Conservation (phyloP, 2,329 filamentous ascomycete species). For the Boeremia lycopersici region DNA sequence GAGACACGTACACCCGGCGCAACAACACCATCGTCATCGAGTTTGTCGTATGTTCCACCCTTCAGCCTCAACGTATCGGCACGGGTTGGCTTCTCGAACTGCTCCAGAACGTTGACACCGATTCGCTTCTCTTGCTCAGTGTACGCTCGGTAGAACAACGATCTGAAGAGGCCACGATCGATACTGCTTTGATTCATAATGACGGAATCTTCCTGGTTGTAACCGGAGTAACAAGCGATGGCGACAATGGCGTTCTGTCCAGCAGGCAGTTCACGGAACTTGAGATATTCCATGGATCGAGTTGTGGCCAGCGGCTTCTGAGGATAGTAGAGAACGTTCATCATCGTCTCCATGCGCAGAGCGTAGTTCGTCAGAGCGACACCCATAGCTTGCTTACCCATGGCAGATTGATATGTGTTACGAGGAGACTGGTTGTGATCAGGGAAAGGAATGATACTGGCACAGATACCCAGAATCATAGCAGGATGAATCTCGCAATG, state of each 20-base stretch:
- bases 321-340: conserved; percentile 97
- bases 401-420: conserved; percentile 99
- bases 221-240: conserved; percentile 95
- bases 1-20: conserved; percentile 92
- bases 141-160: conserved; percentile 96
- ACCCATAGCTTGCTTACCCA: conserved; percentile 99
- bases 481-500: conserved; percentile 99
- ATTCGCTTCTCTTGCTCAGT: conserved; percentile 97
- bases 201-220: conserved; percentile 99
- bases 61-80: conserved; percentile 89
- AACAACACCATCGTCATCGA: conserved; percentile 95
- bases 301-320: conserved; percentile 97
- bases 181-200: conserved; percentile 99
- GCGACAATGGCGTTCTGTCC: conserved; percentile 98
- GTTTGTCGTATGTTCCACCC: conserved; percentile 94
- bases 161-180: conserved; percentile 94
- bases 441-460: conserved; percentile 98
- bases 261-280: conserved; percentile 95
- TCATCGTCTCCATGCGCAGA: conserved; percentile 98
- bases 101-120: conserved; percentile 88
- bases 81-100: conserved; percentile 93
- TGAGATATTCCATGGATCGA: conserved; percentile 96
- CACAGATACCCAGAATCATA: conserved; percentile 98
- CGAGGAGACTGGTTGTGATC: conserved; percentile 98
- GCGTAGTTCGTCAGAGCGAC: conserved; percentile 98